phyloP scores from a whole-genome alignment of 352 stramenopile genomes.

The Pythium periplocum region DNA sequence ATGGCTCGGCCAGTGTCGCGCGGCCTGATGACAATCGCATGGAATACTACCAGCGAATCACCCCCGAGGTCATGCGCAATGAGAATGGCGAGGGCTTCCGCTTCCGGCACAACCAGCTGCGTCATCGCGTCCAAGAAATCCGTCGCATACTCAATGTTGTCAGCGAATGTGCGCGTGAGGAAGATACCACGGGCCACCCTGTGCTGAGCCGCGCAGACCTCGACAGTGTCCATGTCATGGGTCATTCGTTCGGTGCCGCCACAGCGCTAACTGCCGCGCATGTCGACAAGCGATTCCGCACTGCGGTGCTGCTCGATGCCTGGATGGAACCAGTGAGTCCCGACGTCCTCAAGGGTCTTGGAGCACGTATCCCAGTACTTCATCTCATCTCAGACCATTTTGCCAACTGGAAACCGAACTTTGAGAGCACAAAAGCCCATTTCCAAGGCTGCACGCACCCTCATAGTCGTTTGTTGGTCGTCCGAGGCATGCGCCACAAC shows the following conservation, averaged over 20 bases:
- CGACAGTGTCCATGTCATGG: slow-evolving; percentile 30
- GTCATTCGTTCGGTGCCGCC: slow-evolving; percentile 63
- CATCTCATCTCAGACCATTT: slow-evolving; percentile 69
- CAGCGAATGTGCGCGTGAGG: neutral
- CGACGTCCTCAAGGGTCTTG: slow-evolving; percentile 30
- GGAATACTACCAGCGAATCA: slow-evolving; percentile 60
- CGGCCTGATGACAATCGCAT: slow-evolving; percentile 28
- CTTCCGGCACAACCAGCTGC: slow-evolving; percentile 58
- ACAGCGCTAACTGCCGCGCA: slow-evolving; percentile 49
- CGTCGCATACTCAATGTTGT: slow-evolving; percentile 37
- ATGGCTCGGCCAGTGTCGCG: slow-evolving; percentile 57
- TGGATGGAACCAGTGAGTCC: slow-evolving; percentile 64
- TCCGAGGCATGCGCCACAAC: slow-evolving; percentile 51
- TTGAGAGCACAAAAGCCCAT: slow-evolving; percentile 36
- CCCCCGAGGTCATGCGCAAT: slow-evolving; percentile 35
- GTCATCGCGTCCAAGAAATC: slow-evolving; percentile 46
- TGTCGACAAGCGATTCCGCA: slow-evolving; percentile 36
- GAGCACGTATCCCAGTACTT: slow-evolving; percentile 33
- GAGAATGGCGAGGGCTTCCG: slow-evolving; percentile 43
- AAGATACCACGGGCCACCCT: neutral
- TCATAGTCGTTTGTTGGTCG: slow-evolving; percentile 29
- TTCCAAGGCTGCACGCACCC: slow-evolving; percentile 28
- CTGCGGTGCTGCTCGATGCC: slow-evolving; percentile 47
- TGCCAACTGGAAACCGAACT: slow-evolving; percentile 42
- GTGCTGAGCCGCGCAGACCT: slow-evolving; percentile 19